Evolutionary conservation across 257 asterid species (phyloP), one percentile per base, ranked within the genome.

Genomic region (Plantago major): DNA sequence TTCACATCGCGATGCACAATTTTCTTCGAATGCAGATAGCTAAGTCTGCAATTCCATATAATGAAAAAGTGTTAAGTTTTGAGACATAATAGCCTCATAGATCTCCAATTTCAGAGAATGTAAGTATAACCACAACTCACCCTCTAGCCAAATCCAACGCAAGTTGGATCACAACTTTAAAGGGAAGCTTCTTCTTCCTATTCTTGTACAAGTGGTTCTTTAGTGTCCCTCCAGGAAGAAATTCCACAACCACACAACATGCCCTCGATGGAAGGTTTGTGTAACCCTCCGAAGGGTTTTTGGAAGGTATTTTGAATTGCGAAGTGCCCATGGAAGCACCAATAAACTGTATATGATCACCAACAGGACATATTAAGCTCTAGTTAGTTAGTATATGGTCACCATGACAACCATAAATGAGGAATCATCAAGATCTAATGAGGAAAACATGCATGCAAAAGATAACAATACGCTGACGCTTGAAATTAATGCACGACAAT

Each of bases 271-370:
- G 95, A 50, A 84, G 80, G 60, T 72, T 78, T 19, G 89, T 82
- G 48, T 69, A 81, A 15, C 95, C 90, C 17, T 86, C 96, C 7
- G 85, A 77, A 33, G 96, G 90, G 60, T 81, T 88, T 67, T 85
- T 88, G 4, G 95, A 84, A 15, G 98, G 98, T 47, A 88, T 86
- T 82, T 88, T 91, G 49, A 91, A 75, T 52, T 91, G 84, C 2
- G 96, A 84, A 13, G 98, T 91, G 56, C 96, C 98, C 98, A 91
- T 91, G 38, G 96, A 91, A 65, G 98, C 98, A 56, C 96, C 96
- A 26, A 91, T 74, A 68, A 91, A 91, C 96, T 88, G 63, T 73
- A 44, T 65, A 15, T 16, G 61, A 63, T 13, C 28, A 67, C 12
- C 13, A 38, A 13, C 26, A 45, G 28, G 47, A 42, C 15, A 19